Percentiles rank a stretch among this genome's conserved stretches.
Conservation (phyloP, 192 early-diverging fungal genomes). For the Coemansia sp. region DNA sequence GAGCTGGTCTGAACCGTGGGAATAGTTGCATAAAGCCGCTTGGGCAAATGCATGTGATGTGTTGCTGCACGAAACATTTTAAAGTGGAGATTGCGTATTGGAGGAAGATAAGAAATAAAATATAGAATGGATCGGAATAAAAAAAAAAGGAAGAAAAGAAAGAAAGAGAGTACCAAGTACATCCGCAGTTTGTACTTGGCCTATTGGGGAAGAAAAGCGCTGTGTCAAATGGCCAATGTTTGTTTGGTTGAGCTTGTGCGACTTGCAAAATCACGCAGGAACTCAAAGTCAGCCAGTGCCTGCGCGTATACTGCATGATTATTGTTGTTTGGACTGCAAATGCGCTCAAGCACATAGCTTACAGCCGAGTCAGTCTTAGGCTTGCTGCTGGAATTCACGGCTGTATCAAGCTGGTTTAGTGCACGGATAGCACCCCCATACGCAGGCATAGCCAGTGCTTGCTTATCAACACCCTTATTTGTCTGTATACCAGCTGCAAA, state of each 20-base stretch:
- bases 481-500: constrained; percentile 29
- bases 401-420: background rate
- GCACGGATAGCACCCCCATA: constrained; percentile 39
- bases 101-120: constrained; percentile 8
- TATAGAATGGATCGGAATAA: background rate
- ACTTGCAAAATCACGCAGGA: constrained; percentile 19
- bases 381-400: background rate
- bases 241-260: too few species aligned
- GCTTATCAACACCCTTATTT: background rate
- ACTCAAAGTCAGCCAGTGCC: constrained; percentile 29
- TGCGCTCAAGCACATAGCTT: constrained; percentile 14
- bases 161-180: background rate
- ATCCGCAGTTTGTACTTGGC: background rate
- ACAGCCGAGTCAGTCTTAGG: background rate
- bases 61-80: background rate
- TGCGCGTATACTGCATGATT: constrained; percentile 16
- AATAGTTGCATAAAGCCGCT: background rate
- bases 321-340: constrained; percentile 9
- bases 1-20: background rate
- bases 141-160: background rate
- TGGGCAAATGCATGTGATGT: constrained; percentile 1
- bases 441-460: constrained; percentile 38
- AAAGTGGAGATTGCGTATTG: constrained; percentile 26
- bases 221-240: too few species aligned
- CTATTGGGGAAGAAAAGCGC: background rate